Evolutionary conservation across 768 basidiomycete genomes (phyloP).

Genomic region (Cyclocybe aegerita): DNA sequence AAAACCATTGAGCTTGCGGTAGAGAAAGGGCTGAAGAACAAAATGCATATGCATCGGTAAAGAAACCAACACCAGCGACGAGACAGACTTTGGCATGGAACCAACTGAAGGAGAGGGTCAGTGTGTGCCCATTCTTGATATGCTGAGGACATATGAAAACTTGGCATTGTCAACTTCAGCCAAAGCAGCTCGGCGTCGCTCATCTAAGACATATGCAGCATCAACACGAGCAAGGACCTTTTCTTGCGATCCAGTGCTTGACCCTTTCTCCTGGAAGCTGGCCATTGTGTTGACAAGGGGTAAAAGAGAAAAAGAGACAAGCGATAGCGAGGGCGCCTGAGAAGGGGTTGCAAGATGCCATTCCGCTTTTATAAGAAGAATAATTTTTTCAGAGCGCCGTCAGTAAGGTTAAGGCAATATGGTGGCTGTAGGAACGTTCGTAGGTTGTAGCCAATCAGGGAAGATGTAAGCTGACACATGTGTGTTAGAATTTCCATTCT

Average conservation of each 20-base stretch:
- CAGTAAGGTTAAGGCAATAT: too few relatives aligned
- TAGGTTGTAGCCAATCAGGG: too few relatives aligned
- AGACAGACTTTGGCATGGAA: conserved; percentile 81
- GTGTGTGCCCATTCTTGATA: too few relatives aligned
- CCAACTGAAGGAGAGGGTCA: conserved; percentile 48
- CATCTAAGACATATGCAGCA: conserved; percentile 52
- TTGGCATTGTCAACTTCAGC: conserved; percentile 84
- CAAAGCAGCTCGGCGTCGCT: conserved; percentile 77
- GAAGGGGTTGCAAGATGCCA: background rate
- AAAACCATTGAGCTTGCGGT: background rate
- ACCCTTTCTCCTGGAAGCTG: conserved; percentile 38
- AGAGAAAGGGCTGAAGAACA: conserved; percentile 24
- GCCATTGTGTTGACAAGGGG: conserved; percentile 23
- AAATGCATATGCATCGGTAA: conserved; percentile 71
- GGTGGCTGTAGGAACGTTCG: too few relatives aligned
- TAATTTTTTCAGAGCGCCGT: too few relatives aligned
- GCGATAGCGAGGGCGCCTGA: background rate
- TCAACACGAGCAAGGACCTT: conserved; percentile 20
- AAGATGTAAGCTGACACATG: too few relatives aligned
- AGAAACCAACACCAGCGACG: conserved; percentile 83
- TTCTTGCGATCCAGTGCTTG: conserved; percentile 31
- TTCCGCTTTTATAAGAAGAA: conserved; percentile 6
- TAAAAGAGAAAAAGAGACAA: conserved; percentile 1
- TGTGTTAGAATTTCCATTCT: conserved; percentile 4
- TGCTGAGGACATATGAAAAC: conserved; percentile 60